phyloP scores from a whole-genome alignment of 192 early-diverging fungal species.

The Coemansia sp. region DNA sequence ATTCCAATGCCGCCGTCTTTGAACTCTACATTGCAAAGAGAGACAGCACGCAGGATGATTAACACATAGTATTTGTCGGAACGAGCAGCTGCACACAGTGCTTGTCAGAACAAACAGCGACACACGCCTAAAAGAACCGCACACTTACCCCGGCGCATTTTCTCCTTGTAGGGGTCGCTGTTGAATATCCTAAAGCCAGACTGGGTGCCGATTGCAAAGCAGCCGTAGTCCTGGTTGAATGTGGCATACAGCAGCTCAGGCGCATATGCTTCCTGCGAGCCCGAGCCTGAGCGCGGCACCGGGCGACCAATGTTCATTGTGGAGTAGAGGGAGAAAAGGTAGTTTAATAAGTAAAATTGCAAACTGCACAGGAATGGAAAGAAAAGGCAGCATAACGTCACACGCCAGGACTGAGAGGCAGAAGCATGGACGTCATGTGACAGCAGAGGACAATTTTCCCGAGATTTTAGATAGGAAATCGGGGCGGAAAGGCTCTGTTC shows the following conservation, averaged over 20 bases:
- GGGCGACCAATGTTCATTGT: slow-evolving; percentile 50
- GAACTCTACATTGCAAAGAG: slow-evolving; percentile 56
- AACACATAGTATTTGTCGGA: neutral
- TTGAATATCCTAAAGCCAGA: slow-evolving; percentile 83
- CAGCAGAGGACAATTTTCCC: slow-evolving; percentile 5
- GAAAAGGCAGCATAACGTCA: slow-evolving; percentile 1
- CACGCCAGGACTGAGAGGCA: slow-evolving; percentile 7
- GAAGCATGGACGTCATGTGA: slow-evolving; percentile 8
- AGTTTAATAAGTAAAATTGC: neutral
- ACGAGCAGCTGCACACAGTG: neutral
- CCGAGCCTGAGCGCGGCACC: slow-evolving; percentile 31
- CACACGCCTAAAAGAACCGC: neutral
- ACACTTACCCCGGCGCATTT: slow-evolving; percentile 62
- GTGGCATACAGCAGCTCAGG: slow-evolving; percentile 68
- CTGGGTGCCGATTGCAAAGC: slow-evolving; percentile 80
- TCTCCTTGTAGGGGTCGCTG: slow-evolving; percentile 80
- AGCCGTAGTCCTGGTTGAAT: slow-evolving; percentile 84
- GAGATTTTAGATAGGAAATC: slow-evolving; percentile 2
- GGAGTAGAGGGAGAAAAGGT: neutral
- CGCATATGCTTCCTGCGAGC: slow-evolving; percentile 44
- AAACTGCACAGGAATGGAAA: neutral
- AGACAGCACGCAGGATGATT: neutral
- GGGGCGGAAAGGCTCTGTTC: too few species aligned
- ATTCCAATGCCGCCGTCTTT: slow-evolving; percentile 82
- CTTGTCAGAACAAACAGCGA: neutral